phyloP scores from a whole-genome alignment of 1,284 basidiomycete species.

The Ceraceosorus guamensis region DNA sequence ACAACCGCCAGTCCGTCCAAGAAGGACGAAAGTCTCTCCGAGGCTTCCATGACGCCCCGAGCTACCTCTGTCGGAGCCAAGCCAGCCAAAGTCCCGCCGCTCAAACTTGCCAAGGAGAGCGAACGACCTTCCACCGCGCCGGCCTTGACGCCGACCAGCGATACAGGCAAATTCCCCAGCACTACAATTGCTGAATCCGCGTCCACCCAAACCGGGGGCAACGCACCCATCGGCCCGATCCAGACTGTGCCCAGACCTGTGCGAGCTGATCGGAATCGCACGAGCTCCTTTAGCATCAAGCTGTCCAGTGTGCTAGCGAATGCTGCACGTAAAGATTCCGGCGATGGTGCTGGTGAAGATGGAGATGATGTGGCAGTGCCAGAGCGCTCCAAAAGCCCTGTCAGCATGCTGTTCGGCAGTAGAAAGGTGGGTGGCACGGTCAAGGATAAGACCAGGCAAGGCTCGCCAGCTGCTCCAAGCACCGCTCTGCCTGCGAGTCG shows the following conservation, averaged over 20 bases:
- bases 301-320: slow-evolving; percentile 9
- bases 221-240: too few relatives aligned
- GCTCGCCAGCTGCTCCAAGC: background rate
- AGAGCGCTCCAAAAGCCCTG: slow-evolving; percentile 26
- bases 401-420: slow-evolving; percentile 5
- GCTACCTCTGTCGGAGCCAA: too few relatives aligned
- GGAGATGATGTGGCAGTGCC: background rate
- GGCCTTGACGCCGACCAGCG: too few relatives aligned
- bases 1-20: too few relatives aligned
- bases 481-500: background rate
- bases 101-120: too few relatives aligned
- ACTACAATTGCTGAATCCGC: too few relatives aligned
- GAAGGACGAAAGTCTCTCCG: too few relatives aligned
- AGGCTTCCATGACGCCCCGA: too few relatives aligned
- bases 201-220: too few relatives aligned
- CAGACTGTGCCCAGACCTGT: background rate
- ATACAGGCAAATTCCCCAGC: too few relatives aligned
- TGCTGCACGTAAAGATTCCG: background rate
- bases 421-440: background rate
- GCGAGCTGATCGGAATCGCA: slow-evolving; percentile 15
- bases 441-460: background rate
- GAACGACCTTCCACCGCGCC: too few relatives aligned
- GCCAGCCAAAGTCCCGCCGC: too few relatives aligned
- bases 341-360: background rate
- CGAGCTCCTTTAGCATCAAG: slow-evolving; percentile 24